A percentile compares a stretch with the other conserved stretches of the same genome.
Evolutionary conservation across 176 grass and related monocot species (phyloP).

Genomic region (Oryza nivara): DNA sequence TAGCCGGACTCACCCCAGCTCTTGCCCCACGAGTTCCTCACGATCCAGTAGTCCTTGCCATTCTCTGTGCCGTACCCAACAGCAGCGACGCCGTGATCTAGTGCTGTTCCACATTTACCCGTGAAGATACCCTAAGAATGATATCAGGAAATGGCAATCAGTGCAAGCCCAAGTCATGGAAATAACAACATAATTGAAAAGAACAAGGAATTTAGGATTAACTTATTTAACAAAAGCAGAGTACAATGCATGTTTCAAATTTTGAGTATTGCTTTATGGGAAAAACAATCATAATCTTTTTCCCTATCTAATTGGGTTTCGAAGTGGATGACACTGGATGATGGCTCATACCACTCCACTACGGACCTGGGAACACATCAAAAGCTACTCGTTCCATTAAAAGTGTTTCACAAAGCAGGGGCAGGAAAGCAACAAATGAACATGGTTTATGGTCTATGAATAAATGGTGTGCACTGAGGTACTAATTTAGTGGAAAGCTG

Average conservation of each 20-base stretch:
- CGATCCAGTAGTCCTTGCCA: conserved; percentile 83
- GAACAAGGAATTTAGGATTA: not conserved
- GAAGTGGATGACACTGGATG: conserved; percentile 28
- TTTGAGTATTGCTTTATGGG: not conserved
- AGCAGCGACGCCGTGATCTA: conserved; percentile 77
- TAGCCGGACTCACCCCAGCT: conserved; percentile 80
- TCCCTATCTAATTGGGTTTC: not conserved
- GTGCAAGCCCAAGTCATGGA: not conserved
- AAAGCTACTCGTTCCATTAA: not conserved
- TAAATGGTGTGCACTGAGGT: conserved; percentile 4
- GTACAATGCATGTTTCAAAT: not conserved
- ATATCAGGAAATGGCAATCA: conserved; percentile 21
- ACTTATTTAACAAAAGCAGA: not conserved
- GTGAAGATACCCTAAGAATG: conserved; percentile 81
- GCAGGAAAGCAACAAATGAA: not conserved
- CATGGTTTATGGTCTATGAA: not conserved
- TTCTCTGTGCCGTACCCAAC: conserved; percentile 74
- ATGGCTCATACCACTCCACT: conserved; percentile 42
- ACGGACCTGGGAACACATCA: not conserved
- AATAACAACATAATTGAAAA: not conserved
- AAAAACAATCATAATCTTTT: conserved; percentile 24
- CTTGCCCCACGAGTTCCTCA: conserved; percentile 86
- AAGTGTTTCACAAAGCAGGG: conserved; percentile 36
- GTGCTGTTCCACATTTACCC: conserved; percentile 66
- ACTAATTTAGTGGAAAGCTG: not conserved